Percentiles rank a stretch among this genome's conserved stretches.
Evolutionary conservation across 2,329 filamentous ascomycete genomes (phyloP).

Genomic region (Pyrenophora seminiperda): DNA sequence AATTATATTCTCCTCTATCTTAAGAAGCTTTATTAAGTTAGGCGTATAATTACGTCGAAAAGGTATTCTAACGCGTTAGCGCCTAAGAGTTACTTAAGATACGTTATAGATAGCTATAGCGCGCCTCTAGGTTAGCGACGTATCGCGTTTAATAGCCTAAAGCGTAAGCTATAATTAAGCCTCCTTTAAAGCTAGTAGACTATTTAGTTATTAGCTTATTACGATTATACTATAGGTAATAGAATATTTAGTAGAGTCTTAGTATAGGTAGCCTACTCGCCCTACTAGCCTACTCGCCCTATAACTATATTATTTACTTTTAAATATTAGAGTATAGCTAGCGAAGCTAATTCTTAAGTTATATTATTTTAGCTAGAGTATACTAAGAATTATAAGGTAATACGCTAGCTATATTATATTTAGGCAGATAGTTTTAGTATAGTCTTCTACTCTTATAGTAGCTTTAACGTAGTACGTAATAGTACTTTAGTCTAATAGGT

Average conservation of each 20-base stretch:
- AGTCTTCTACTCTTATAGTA: background rate
- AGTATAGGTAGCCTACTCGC: too few relatives aligned
- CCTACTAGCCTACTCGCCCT: too few relatives aligned
- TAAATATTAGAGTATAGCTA: too few relatives aligned
- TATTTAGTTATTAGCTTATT: slow-evolving; percentile 11
- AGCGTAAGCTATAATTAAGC: slow-evolving; percentile 5
- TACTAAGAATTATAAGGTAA: background rate
- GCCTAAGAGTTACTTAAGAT: background rate
- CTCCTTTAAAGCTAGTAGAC: background rate
- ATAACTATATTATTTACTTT: too few relatives aligned
- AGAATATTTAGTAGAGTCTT: background rate
- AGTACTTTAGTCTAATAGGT: background rate
- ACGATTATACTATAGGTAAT: background rate
- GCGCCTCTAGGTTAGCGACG: background rate
- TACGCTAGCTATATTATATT: background rate
- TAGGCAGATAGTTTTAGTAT: background rate
- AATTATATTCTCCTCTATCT: background rate
- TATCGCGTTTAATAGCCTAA: slow-evolving; percentile 7
- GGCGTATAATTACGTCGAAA: background rate
- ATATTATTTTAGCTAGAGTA: background rate
- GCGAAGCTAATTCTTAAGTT: too few relatives aligned
- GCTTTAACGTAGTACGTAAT: slow-evolving; percentile 1
- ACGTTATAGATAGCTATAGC: slow-evolving; percentile 8
- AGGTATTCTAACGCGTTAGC: background rate
- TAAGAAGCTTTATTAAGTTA: background rate